Base-by-base conservation (phyloP, 1,139 yeast genomes). In the Pichia terricola region DNA sequence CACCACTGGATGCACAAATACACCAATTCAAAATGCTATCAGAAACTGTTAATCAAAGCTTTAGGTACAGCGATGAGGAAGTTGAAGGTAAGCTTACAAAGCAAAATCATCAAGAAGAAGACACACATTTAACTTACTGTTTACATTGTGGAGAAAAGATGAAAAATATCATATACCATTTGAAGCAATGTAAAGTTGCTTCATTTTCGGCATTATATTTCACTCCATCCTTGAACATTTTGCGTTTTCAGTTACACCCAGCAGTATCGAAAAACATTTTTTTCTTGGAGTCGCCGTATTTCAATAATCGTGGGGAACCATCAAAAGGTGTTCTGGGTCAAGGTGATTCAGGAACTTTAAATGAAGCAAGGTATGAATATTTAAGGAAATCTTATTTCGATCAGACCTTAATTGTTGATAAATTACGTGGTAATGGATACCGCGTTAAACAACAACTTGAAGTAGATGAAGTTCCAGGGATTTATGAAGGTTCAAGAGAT, bases 271-370 rank as follows among this genome's bases (percentile, higher is more conserved):
- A 25, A 16, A 36, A 34, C 26, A 26, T 28, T 6, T 42, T 51
- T 8, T 38, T 28, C 8, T 44, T 55, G 41, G 55, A 54, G 35
- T 55, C 85, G 0, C 91, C 91, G 2, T 83, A 81, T 55, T 64
- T 83, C 56, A 81, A 85, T 41, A 66, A 69, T 5, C 87, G 81
- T 58, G 94, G 94, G 30, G 91, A 83, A 58, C 73, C 80, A 9
- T 81, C 82, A 40, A 65, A 69, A 8, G 72, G 71, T 8, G 67
- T 76, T 6, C 65, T 69, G 50, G 68, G 71, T 11, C 73, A 75
- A 9, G 79, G 79, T 28, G 77, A 72, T 45, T 54, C 66, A 32
- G 84, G 86, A 0, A 67, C 67, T 0, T 66, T 82, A 47, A 73
- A 72, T 53, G 50, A 64, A 28, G 66, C 63, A 35, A 67, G 91